Evolutionary conservation across 2,329 filamentous ascomycete species (phyloP).

Genomic region (Bipolaris sorokiniana): DNA sequence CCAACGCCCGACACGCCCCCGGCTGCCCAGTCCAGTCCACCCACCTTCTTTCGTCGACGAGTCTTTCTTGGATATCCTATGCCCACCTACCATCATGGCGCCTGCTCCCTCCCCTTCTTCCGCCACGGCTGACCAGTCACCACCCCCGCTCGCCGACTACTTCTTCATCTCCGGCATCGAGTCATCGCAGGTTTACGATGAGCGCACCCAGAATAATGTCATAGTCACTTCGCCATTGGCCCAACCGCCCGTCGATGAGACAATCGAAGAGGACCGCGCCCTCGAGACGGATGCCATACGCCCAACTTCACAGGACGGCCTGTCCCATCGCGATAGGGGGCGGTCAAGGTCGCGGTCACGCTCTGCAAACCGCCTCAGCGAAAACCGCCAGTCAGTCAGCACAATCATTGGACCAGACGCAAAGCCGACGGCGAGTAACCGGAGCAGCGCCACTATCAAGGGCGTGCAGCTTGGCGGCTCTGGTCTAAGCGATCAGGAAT

Average conservation of each 20-base stretch:
- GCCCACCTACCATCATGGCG: conserved; percentile 42
- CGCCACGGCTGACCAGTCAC: conserved; percentile 51
- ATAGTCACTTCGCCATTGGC: conserved; percentile 40
- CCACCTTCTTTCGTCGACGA: conserved; percentile 29
- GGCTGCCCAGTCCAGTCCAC: conserved; percentile 28
- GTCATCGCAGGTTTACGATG: conserved; percentile 59
- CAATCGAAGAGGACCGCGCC: conserved; percentile 65
- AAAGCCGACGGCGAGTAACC: conserved; percentile 63
- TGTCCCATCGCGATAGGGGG: conserved; percentile 47
- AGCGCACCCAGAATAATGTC: conserved; percentile 44
- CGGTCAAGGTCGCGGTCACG: conserved; percentile 42
- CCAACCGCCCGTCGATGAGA: conserved; percentile 56
- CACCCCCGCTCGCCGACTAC: conserved; percentile 67
- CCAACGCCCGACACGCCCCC: conserved; percentile 33
- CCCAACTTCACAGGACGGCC: conserved; percentile 53
- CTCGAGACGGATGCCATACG: conserved; percentile 59
- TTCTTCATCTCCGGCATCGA: conserved; percentile 68
- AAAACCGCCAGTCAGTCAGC: conserved; percentile 58
- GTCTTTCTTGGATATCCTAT: conserved; percentile 41
- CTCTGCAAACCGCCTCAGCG: conserved; percentile 48
- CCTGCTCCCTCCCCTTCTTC: conserved; percentile 48
- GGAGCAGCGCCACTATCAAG: conserved; percentile 69
- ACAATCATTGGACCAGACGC: conserved; percentile 54
- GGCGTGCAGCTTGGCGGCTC: conserved; percentile 50
- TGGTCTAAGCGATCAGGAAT: conserved; percentile 77